These are phyloP conservation scores for Trametes sp. DNA, from an alignment of 1,284 basidiomycete genomes.

Conservation along the genomic window DNA sequence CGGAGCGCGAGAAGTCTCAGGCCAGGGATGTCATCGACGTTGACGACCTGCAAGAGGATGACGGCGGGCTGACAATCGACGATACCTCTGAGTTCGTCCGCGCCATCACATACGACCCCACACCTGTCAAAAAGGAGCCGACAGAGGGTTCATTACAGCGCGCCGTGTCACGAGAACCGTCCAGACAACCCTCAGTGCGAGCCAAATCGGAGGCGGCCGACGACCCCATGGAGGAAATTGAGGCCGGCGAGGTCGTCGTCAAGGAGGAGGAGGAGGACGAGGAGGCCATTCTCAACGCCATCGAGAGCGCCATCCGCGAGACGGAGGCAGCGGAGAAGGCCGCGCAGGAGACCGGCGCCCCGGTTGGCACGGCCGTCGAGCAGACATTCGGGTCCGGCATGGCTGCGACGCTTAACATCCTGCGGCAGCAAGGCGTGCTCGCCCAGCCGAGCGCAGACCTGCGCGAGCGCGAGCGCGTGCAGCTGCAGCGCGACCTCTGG, in stretches of 20 bases:
- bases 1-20: conserved; percentile 64
- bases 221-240: conserved; percentile 61
- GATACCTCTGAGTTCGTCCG: conserved; percentile 98
- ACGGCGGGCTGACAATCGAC: conserved; percentile 85
- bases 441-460: conserved; percentile 72
- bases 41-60: conserved; percentile 62
- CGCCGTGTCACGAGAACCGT: conserved; percentile 44
- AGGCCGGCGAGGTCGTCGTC: conserved; percentile 78
- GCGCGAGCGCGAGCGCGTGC: conserved; percentile 81
- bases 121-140: conserved; percentile 54
- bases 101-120: conserved; percentile 77
- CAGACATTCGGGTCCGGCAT: conserved; percentile 84
- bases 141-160: conserved; percentile 44
- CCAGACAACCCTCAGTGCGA: conserved; percentile 43
- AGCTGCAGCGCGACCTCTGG: conserved; percentile 91
- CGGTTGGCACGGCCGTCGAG: conserved; percentile 72
- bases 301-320: conserved; percentile 69
- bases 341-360: conserved; percentile 42
- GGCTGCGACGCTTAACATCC: conserved; percentile 87
- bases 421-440: conserved; percentile 93
- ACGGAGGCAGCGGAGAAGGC: conserved; percentile 63
- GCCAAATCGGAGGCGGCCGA: conserved; percentile 52
- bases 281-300: conserved; percentile 75
- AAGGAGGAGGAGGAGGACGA: conserved; percentile 81
- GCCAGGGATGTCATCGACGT: conserved; percentile 62